Percentiles rank a stretch among this genome's conserved stretches.
These are phyloP conservation scores for Trichophaea hybrida DNA, from an alignment of 2,329 filamentous ascomycete species.

Conservation along the genomic window DNA sequence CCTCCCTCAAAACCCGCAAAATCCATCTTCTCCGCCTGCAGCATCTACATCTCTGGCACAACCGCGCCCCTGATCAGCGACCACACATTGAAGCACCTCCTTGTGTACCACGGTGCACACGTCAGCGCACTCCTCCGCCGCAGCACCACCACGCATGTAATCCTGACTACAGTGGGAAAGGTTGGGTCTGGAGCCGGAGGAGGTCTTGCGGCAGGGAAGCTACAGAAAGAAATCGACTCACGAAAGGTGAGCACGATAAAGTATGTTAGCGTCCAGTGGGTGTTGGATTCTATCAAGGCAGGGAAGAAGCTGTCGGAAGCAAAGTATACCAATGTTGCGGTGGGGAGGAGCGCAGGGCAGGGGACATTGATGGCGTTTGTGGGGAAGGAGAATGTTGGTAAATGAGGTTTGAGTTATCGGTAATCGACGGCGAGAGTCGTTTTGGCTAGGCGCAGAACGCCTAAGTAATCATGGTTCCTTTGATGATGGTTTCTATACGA, in stretches of 20 bases:
- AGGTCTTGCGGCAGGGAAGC: slow-evolving; percentile 60
- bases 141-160: slow-evolving; percentile 68
- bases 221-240: slow-evolving; percentile 62
- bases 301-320: slow-evolving; percentile 62
- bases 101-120: slow-evolving; percentile 58
- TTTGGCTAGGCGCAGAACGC: no score
- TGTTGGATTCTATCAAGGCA: slow-evolving; percentile 66
- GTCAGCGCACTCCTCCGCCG: slow-evolving; percentile 58
- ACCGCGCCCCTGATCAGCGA: slow-evolving; percentile 71
- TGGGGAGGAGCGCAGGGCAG: slow-evolving; percentile 12
- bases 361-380: slow-evolving; percentile 15
- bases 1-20: background rate
- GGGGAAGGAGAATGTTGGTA: background rate
- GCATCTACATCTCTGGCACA: slow-evolving; percentile 76
- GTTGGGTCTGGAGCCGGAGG: slow-evolving; percentile 48
- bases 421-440: background rate
- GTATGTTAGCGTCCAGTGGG: slow-evolving; percentile 72
- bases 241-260: slow-evolving; percentile 56
- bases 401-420: background rate
- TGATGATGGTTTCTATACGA: no score
- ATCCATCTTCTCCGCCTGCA: slow-evolving; percentile 53
- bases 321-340: slow-evolving; percentile 21
- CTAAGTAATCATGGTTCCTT: no score
- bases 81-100: slow-evolving; percentile 65
- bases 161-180: slow-evolving; percentile 40